Percentiles rank a stretch among this genome's conserved stretches.
Conservation (phyloP, 768 basidiomycete species). For the Trametes villosa region DNA sequence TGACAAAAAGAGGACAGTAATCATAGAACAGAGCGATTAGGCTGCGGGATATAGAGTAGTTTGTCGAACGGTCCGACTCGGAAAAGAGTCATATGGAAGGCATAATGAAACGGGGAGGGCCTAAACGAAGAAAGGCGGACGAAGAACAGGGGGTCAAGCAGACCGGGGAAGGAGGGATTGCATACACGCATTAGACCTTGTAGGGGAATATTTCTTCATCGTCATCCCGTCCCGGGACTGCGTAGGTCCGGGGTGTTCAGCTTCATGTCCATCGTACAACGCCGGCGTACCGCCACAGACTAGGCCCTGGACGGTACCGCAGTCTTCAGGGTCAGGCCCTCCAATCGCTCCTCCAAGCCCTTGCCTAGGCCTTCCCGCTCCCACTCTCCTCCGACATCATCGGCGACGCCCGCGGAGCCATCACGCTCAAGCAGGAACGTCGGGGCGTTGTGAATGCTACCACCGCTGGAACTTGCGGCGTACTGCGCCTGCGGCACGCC, state of each 20-base stretch:
- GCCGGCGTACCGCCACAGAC: background rate
- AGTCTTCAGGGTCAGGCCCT: constrained; percentile 55
- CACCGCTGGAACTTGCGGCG: constrained; percentile 34
- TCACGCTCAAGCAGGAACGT: constrained; percentile 30
- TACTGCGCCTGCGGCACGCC: constrained; percentile 43
- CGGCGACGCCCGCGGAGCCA: constrained; percentile 42
- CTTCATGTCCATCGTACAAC: constrained; percentile 6
- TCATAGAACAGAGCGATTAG: constrained; percentile 15
- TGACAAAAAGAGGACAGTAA: constrained; percentile 3
- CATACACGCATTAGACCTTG: constrained; percentile 18
- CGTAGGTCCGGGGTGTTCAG: background rate
- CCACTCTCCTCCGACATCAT: constrained; percentile 85
- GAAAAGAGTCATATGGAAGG: background rate
- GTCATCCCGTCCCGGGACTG: background rate
- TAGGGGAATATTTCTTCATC: constrained; percentile 4
- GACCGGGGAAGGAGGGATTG: constrained; percentile 2
- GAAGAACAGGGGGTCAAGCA: constrained; percentile 1
- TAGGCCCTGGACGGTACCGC: constrained; percentile 23
- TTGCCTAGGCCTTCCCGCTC: constrained; percentile 81
- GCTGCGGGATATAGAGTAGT: constrained; percentile 3
- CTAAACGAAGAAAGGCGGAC: background rate
- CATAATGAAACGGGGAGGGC: background rate
- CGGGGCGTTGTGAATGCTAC: constrained; percentile 30
- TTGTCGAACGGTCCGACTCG: constrained; percentile 15
- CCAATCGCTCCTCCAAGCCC: constrained; percentile 83